Base-by-base conservation (phyloP, 176 grass and related monocot species). In the Juncus inflexus region DNA sequence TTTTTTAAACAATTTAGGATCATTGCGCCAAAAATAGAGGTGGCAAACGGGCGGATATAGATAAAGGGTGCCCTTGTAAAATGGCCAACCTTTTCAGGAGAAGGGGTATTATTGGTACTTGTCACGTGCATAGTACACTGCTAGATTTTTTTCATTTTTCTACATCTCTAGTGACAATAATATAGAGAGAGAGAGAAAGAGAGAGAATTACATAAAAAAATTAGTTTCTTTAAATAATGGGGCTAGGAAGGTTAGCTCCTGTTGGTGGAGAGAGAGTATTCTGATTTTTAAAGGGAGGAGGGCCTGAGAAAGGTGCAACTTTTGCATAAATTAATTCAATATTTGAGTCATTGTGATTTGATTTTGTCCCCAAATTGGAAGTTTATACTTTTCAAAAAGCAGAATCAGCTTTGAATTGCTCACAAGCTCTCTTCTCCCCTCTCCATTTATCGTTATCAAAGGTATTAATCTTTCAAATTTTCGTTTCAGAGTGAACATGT, bases 321-420 rank as follows among this genome's bases (percentile, higher is more conserved):
- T 77, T 63, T 72, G 66, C 66, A 77, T 63, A 67, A 50, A 67
- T 79, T 55, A 66, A 66, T 78, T 70, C 80, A 70, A 64, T 65
- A 76, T 81, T 80, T 80, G 68, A 89, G 78, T 81, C 83, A 76
- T 66, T 63, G 66, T 79, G 77, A 81, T 86, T 74, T 60, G 37
- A 60, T 77, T 67, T 73, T 95, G 82, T 89, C 69, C 74, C 65
- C 62, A 40, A 70, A 71, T 38, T 71, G 50, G 76, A 76, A 86
- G 79, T 66, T 81, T 85, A 86, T 67, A 58, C 65, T 55, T 50
- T 72, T 51, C 36, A 59, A 53, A 78, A 69, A 55, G 52, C 13
- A 62, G 65, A 55, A 56, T 56, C 66, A 69, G 41, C 63, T 76
- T 61, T 66, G 52, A 60, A 51, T 60, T 42, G 12, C 15, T 49